Evolutionary conservation across 2,329 filamentous ascomycete genomes (phyloP), one percentile per base, ranked within the genome.

Genomic region (Diaporthe helianthi): DNA sequence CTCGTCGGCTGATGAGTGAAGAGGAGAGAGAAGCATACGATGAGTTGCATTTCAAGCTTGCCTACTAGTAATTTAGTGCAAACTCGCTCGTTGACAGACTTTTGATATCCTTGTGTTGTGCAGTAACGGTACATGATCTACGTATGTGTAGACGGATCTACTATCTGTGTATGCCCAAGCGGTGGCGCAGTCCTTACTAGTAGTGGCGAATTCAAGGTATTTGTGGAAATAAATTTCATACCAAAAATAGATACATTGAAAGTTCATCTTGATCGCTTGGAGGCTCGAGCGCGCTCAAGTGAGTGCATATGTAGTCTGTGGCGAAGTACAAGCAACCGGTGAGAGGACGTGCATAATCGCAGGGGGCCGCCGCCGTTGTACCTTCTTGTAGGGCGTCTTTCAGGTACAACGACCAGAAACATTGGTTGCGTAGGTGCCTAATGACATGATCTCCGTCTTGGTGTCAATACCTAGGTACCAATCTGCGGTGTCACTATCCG

Each of bases 11-110:
- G n/a, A 65, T 66, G 67, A 58, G 29, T 17, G 60, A 46, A 2
- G 49, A 69, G 13, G 67, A 63, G 24, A 63, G n/a, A 46, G 46
- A 63, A 47, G 24, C 19, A 12, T 52, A 69, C 19, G 60, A 54
- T 33, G 31, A 66, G 13, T 6, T 69, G 38, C 29, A 52, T 31
- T 65, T 69, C 47, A 65, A 36, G 44, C 33, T 69, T 8, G 33
- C 47, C 29, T 66, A 54, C 24, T 69, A 68, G 49, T 3, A 44
- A 17, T n/a, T 5, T 24, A 8, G 22, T 15, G 15, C 6, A 19
- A 3, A 4, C 12, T 49, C 22, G 26, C 13, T 33, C 9, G 26
- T 13, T 6, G 9, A n/a, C 22, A 24, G 33, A 24, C 33, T 17
- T 24, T 4, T 3, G 10, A 3, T 36, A 2, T 54, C 31, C 10